These are phyloP conservation scores for Mycena venus DNA, from an alignment of 768 basidiomycete species.

Conservation along the genomic window DNA sequence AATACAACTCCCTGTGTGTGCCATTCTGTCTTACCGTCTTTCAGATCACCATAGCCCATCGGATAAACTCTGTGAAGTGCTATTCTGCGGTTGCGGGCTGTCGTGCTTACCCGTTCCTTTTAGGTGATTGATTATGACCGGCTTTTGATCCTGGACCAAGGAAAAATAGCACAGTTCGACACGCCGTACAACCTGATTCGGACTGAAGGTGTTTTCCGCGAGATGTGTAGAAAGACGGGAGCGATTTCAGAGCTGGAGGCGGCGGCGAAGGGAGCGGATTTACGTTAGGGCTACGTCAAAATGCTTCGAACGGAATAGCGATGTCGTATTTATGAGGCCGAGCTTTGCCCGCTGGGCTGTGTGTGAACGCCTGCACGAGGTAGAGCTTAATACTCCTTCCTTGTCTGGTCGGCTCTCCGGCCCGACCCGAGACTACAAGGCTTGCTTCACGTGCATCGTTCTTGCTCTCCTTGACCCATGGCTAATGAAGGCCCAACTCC, in stretches of 20 bases:
- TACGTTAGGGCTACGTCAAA: not conserved
- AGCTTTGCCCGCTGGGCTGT: constrained; percentile 4
- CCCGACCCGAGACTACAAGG: constrained; percentile 8
- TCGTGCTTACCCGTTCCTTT: not conserved
- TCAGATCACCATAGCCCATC: constrained; percentile 54
- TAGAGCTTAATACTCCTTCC: not conserved
- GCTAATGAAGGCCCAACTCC: constrained; percentile 19
- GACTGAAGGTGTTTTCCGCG: constrained; percentile 61
- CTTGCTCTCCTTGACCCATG: constrained; percentile 2
- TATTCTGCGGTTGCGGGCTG: not conserved
- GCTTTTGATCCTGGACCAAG: constrained; percentile 77
- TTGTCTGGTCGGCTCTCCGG: not conserved
- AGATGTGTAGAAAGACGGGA: constrained; percentile 62
- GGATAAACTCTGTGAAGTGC: not conserved
- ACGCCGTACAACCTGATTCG: constrained; percentile 64
- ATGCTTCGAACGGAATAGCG: constrained; percentile 28
- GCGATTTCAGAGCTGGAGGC: constrained; percentile 29
- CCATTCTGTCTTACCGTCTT: not conserved
- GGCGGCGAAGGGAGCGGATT: constrained; percentile 51
- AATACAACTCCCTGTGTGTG: not conserved
- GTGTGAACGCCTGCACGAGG: not conserved
- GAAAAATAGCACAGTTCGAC: constrained; percentile 55
- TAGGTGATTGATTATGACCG: constrained; percentile 81
- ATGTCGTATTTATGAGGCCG: too few relatives aligned
- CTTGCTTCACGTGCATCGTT: not conserved